Conservation (phyloP, 1,284 basidiomycete species). For the Xanthoconium separans region DNA sequence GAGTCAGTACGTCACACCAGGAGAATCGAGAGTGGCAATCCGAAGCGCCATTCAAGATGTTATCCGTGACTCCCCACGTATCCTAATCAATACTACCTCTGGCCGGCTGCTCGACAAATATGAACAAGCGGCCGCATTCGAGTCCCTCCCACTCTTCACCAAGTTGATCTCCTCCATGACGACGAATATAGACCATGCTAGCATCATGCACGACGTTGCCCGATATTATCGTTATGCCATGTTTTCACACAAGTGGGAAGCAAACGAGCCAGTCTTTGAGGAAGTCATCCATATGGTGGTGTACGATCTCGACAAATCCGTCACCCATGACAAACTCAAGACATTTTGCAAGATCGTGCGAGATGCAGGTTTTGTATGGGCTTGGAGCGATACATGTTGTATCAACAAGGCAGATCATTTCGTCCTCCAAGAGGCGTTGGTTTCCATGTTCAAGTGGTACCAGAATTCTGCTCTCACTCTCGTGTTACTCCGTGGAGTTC, state of each 20-base stretch:
- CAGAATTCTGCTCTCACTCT: not conserved
- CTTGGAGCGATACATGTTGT: not conserved
- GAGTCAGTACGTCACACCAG: not conserved
- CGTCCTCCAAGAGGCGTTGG: not conserved
- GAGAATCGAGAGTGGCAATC: not conserved
- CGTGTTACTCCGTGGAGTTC: not conserved
- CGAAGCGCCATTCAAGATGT: not conserved
- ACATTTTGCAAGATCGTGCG: not conserved
- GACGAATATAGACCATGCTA: not conserved
- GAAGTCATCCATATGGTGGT: not conserved
- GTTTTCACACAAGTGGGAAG: not conserved
- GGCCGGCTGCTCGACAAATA: not conserved
- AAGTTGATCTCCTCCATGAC: not conserved
- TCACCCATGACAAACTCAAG: not conserved
- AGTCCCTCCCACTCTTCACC: not conserved
- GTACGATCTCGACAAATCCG: not conserved
- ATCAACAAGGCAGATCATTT: not conserved
- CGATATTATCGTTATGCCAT: not conserved
- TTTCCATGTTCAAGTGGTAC: not conserved
- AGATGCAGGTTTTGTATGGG: not conserved
- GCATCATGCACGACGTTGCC: no score
- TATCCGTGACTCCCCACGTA: not conserved
- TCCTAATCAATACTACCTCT: not conserved
- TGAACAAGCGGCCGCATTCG: not conserved
- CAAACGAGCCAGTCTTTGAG: not conserved